phyloP scores from a whole-genome alignment of 2,329 filamentous ascomycete species.

The Fusarium torulosum region DNA sequence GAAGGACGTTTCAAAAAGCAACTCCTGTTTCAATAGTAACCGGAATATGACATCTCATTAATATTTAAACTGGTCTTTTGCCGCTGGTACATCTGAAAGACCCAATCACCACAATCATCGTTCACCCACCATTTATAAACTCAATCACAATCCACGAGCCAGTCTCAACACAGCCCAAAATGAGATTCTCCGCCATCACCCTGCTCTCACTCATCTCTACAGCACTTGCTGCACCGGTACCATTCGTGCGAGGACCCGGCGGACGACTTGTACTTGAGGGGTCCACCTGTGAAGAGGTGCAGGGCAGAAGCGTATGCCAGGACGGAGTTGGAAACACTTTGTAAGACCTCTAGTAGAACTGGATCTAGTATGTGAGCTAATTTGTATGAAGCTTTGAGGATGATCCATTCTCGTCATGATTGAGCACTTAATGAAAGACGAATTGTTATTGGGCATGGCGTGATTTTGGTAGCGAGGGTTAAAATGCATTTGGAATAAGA shows the following conservation, averaged over 20 bases:
- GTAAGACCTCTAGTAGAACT: not conserved
- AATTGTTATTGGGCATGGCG: too few species aligned
- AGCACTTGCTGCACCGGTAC: conserved; percentile 5
- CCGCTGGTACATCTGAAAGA: not conserved
- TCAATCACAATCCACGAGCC: not conserved
- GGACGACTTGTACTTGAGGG: conserved; percentile 18
- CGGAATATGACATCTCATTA: not conserved
- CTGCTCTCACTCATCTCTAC: not conserved
- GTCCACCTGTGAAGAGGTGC: conserved; percentile 1
- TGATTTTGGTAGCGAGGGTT: too few species aligned
- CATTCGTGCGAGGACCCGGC: conserved; percentile 4
- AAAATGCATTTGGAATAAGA: not conserved
- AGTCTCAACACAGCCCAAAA: not conserved
- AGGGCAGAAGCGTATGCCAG: conserved; percentile 23
- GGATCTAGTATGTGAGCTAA: not conserved
- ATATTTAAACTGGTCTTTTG: not conserved
- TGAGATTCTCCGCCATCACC: not conserved
- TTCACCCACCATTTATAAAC: fast-evolving
- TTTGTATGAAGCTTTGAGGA: not conserved
- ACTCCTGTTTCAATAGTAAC: not conserved
- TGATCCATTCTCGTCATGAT: conserved; percentile 12
- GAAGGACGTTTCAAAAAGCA: not conserved
- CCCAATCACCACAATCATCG: too few species aligned
- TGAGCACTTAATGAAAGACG: fast-evolving
- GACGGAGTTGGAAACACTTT: conserved; percentile 30